A percentile compares a stretch with the other conserved stretches of the same genome.
Conservation (phyloP, 164 flowering plant species). For the Sextonia rubra region DNA sequence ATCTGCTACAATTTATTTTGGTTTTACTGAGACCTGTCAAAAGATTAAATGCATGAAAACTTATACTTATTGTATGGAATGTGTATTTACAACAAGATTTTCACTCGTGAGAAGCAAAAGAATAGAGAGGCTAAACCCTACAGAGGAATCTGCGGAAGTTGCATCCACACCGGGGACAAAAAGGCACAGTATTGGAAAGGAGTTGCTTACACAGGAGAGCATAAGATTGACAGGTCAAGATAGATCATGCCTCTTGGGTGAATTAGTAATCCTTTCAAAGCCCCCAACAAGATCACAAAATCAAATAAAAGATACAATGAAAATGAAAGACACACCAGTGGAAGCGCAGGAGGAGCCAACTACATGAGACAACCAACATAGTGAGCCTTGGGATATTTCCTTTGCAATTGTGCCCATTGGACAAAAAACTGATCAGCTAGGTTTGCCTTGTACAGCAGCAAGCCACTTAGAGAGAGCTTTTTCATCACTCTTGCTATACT, state of each 20-base stretch:
- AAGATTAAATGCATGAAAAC: too few relatives aligned
- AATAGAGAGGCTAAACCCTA: too few relatives aligned
- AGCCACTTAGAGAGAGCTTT: conserved; percentile 81
- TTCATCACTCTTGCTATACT: conserved; percentile 91
- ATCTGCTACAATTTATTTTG: too few relatives aligned
- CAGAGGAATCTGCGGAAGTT: too few relatives aligned
- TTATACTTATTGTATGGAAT: too few relatives aligned
- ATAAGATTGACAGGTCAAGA: background rate
- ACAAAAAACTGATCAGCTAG: conserved; percentile 89
- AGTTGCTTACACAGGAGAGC: background rate
- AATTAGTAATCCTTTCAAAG: background rate
- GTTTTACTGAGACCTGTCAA: too few relatives aligned
- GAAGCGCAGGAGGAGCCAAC: conserved; percentile 7
- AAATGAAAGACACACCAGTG: conserved; percentile 6
- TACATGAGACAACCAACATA: conserved; percentile 77
- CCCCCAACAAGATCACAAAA: background rate
- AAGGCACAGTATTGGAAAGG: too few relatives aligned
- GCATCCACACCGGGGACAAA: too few relatives aligned
- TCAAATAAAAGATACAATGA: background rate
- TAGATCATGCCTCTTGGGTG: background rate
- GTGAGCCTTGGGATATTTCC: conserved; percentile 62
- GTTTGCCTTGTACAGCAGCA: conserved; percentile 68
- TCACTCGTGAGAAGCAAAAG: too few relatives aligned
- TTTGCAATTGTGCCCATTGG: conserved; percentile 90
- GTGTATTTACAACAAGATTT: too few relatives aligned